Percentiles rank a stretch among this genome's conserved stretches.
These are phyloP conservation scores for Lineolata rhizophorae DNA, from an alignment of 495 filamentous ascomycete species.

Conservation along the genomic window DNA sequence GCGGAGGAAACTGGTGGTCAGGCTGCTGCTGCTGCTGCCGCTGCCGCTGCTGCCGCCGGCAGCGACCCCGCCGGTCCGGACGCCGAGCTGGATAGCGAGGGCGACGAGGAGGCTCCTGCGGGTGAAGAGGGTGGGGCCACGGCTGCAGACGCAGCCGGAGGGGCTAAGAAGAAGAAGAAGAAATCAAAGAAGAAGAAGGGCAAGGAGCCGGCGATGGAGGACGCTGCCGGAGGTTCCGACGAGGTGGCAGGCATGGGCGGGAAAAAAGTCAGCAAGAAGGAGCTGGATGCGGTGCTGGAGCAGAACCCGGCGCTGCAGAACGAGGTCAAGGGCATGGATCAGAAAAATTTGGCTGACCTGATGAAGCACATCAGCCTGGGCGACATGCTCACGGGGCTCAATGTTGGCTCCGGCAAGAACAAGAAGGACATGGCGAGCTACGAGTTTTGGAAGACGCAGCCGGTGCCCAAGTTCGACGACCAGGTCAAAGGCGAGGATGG, in stretches of 20 bases:
- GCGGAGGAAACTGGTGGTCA: no score
- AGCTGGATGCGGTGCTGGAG: conserved; percentile 24
- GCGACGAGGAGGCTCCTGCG: conserved; percentile 3
- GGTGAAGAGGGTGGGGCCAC: conserved; percentile 4
- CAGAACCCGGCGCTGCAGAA: conserved; percentile 38
- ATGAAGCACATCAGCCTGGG: conserved; percentile 52
- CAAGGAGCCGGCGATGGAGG: conserved; percentile 14
- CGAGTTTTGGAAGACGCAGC: conserved; percentile 97
- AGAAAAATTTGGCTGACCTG: conserved; percentile 27
- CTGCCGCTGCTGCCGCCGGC: no score
- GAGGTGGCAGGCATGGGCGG: no score
- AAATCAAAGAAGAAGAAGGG: conserved; percentile 22
- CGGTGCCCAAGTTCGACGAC: conserved; percentile 53
- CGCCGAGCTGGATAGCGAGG: no score
- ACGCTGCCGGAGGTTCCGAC: conserved; percentile 4
- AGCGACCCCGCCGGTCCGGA: no score
- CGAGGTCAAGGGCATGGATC: conserved; percentile 23
- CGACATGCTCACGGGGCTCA: conserved; percentile 62
- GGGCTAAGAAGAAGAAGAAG: conserved; percentile 20
- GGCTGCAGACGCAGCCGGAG: conserved; percentile 2
- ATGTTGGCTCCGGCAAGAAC: conserved; percentile 38
- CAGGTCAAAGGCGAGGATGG: conserved; percentile 27
- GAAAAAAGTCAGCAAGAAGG: conserved; percentile 3
- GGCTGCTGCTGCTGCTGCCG: no score
- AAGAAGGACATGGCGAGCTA: conserved; percentile 88